phyloP scores from a whole-genome alignment of 805 yeast species.

The Yamadazyma philogaea region DNA sequence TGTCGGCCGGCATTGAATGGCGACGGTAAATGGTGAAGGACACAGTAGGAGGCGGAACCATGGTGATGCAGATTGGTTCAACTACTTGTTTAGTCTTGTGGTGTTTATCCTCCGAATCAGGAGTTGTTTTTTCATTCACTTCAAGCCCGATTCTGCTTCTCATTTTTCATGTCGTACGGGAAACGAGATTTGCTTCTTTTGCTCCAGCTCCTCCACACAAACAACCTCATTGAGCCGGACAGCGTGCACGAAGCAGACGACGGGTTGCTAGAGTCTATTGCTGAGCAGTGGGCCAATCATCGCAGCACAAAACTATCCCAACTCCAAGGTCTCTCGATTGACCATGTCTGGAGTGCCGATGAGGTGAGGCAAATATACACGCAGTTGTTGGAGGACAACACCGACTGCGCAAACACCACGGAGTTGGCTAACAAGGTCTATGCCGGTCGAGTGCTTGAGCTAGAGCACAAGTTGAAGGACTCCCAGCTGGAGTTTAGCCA shows the following conservation, averaged over 20 bases:
- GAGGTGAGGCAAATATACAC: constrained; percentile 25
- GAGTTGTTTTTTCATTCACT: neutral
- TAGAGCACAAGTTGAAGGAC: constrained; percentile 23
- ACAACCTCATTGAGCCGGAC: constrained; percentile 26
- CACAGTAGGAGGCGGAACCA: too few species aligned
- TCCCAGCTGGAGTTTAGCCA: constrained; percentile 25
- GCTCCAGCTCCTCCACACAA: constrained; percentile 36
- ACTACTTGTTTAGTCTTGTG: too few species aligned
- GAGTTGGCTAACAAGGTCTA: constrained; percentile 38
- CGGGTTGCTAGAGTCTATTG: constrained; percentile 20
- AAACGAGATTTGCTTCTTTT: constrained; percentile 35
- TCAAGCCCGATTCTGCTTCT: neutral
- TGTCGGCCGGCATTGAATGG: too few species aligned
- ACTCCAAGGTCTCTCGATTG: constrained; percentile 16
- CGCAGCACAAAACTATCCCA: constrained; percentile 23
- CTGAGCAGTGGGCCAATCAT: constrained; percentile 30
- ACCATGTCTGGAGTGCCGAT: constrained; percentile 16
- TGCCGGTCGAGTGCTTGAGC: constrained; percentile 29
- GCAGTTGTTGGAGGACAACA: constrained; percentile 23
- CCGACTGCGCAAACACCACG: constrained; percentile 30
- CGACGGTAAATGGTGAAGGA: too few species aligned
- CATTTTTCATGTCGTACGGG: neutral
- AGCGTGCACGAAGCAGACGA: constrained; percentile 10
- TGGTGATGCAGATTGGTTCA: too few species aligned
- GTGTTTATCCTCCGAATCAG: too few species aligned